These are phyloP conservation scores for Aspergillus udagawae DNA, from an alignment of 2,329 filamentous ascomycete genomes.

Conservation along the genomic window DNA sequence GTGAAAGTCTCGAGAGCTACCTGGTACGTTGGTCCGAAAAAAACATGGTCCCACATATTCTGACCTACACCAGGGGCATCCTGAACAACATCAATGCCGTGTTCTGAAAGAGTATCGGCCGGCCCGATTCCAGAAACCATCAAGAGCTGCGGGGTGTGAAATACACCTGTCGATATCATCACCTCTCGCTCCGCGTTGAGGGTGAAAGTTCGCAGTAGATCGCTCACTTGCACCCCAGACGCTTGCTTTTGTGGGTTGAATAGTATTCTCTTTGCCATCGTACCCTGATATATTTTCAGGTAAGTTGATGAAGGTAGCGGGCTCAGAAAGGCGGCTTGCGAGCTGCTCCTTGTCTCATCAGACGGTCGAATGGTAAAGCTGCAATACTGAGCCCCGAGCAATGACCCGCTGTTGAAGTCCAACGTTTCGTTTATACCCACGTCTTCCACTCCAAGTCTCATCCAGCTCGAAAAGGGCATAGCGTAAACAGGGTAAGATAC, in stretches of 20 bases:
- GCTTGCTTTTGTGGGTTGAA: constrained; percentile 47
- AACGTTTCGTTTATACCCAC: constrained; percentile 37
- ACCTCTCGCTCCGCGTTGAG: constrained; percentile 49
- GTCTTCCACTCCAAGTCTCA: constrained; percentile 33
- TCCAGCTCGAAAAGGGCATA: constrained; percentile 38
- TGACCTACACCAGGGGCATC: constrained; percentile 34
- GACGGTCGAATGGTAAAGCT: constrained; percentile 48
- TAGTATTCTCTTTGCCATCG: constrained; percentile 44
- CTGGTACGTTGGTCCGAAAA: constrained; percentile 26
- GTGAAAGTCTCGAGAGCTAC: constrained; percentile 24
- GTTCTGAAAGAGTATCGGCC: constrained; percentile 14
- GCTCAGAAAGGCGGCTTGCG: constrained; percentile 37
- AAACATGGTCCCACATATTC: constrained; percentile 34
- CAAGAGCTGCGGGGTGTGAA: constrained; percentile 53
- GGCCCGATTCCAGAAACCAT: constrained; percentile 52
- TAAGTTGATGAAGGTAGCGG: constrained; percentile 17
- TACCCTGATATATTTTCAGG: constrained; percentile 44
- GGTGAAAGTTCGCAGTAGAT: constrained; percentile 37
- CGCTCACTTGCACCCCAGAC: constrained; percentile 45
- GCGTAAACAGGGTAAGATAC: constrained; percentile 42
- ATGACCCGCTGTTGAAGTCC: constrained; percentile 43
- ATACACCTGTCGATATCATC: constrained; percentile 49
- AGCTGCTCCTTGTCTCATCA: constrained; percentile 49
- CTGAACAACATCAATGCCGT: constrained; percentile 24
- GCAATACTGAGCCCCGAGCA: constrained; percentile 39